phyloP scores from a whole-genome alignment of 768 basidiomycete species.

The Clathrus columnatus region DNA sequence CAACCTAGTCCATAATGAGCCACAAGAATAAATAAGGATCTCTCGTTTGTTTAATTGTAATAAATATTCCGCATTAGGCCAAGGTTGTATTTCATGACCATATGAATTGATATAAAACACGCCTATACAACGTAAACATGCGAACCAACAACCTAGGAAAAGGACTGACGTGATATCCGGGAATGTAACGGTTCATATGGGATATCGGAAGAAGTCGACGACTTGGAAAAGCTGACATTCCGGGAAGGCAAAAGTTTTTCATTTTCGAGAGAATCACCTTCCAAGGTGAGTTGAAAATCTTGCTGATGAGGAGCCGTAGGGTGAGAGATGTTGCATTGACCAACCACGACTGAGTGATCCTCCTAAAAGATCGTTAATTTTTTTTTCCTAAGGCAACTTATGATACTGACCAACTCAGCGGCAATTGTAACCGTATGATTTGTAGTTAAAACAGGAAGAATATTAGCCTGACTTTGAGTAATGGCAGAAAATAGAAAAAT shows the following conservation, averaged over 20 bases:
- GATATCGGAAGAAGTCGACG: conserved; percentile 31
- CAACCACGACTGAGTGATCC: conserved; percentile 48
- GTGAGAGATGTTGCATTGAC: conserved; percentile 92
- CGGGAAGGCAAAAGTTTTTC: conserved; percentile 24
- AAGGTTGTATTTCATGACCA: conserved; percentile 85
- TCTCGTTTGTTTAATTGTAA: conserved; percentile 49
- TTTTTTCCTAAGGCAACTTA: neutral
- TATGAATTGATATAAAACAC: conserved; percentile 87
- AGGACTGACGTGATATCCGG: conserved; percentile 50
- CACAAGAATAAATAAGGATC: conserved; percentile 83
- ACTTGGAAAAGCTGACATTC: conserved; percentile 60
- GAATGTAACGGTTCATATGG: conserved; percentile 49
- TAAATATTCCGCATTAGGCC: conserved; percentile 77
- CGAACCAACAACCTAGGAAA: neutral
- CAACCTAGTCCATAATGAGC: conserved; percentile 90
- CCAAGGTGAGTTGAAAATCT: neutral
- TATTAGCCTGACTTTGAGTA: conserved; percentile 77
- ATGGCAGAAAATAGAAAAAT: conserved; percentile 92
- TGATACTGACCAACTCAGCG: conserved; percentile 58
- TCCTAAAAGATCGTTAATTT: neutral
- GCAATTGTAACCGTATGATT: conserved; percentile 96
- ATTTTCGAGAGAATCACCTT: neutral
- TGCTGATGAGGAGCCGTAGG: conserved; percentile 39
- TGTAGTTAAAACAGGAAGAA: conserved; percentile 86
- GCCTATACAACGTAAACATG: conserved; percentile 29